These are phyloP conservation scores for Capsicum chinense DNA, from an alignment of 257 asterid species.

Conservation along the genomic window DNA sequence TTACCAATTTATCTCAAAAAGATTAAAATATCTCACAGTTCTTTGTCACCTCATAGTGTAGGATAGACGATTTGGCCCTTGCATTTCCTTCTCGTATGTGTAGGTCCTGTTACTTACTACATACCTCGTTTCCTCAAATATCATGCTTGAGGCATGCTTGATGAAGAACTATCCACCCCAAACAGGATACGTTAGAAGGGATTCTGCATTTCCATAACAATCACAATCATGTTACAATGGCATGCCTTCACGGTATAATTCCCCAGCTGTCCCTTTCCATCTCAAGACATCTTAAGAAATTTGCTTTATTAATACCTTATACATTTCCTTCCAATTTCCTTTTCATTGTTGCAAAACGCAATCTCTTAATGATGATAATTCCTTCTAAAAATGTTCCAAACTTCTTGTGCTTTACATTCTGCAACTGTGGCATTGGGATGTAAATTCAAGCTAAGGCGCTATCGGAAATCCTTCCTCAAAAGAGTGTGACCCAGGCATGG, in stretches of 20 bases:
- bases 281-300: background rate
- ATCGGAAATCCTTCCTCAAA: background rate
- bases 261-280: background rate
- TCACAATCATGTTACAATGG: background rate
- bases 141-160: background rate
- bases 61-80: background rate
- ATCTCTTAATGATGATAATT: background rate
- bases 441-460: background rate
- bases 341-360: background rate
- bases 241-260: background rate
- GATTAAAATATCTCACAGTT: background rate
- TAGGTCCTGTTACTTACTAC: background rate
- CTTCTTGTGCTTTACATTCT: background rate
- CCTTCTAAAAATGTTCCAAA: background rate
- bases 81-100: background rate
- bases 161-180: background rate
- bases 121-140: background rate
- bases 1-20: background rate
- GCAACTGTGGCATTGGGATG: background rate
- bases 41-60: background rate
- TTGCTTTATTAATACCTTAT: background rate
- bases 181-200: background rate
- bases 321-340: background rate
- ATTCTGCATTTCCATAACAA: background rate
- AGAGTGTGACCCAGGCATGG: background rate